These are phyloP conservation scores for Backusella morwellensis DNA, from an alignment of 192 early-diverging fungal genomes.

Conservation along the genomic window DNA sequence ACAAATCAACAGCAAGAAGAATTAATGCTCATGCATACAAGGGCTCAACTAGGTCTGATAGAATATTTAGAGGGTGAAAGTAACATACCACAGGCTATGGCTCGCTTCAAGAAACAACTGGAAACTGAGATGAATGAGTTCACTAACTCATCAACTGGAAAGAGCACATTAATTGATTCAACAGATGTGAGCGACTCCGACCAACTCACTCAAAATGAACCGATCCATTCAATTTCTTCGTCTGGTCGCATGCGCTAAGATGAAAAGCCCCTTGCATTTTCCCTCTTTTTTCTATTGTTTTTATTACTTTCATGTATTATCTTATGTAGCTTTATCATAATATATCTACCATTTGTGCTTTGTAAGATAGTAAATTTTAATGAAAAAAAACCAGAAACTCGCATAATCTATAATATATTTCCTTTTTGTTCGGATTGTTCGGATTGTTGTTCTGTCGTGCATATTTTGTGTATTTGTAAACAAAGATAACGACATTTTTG, in stretches of 20 bases:
- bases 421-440: conserved; percentile 3
- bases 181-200: neutral
- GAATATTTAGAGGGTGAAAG: conserved; percentile 23
- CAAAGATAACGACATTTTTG: conserved; percentile 8
- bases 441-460: conserved; percentile 2
- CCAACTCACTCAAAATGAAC: neutral
- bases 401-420: conserved; percentile 3
- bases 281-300: neutral
- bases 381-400: neutral
- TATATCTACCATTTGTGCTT: neutral
- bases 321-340: neutral
- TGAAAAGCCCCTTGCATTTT: neutral
- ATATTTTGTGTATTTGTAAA: conserved; percentile 7
- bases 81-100: conserved; percentile 10
- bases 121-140: conserved; percentile 6
- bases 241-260: neutral
- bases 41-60: conserved; percentile 19
- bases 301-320: neutral
- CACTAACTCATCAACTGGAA: neutral
- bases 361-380: conserved; percentile 4
- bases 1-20: conserved; percentile 9
- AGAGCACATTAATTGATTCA: neutral
- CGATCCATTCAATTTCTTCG: neutral
- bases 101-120: conserved; percentile 19
- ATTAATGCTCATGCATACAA: conserved; percentile 10